phyloP scores from a whole-genome alignment of 495 filamentous ascomycete genomes.

The Bathelium albidoporum region DNA sequence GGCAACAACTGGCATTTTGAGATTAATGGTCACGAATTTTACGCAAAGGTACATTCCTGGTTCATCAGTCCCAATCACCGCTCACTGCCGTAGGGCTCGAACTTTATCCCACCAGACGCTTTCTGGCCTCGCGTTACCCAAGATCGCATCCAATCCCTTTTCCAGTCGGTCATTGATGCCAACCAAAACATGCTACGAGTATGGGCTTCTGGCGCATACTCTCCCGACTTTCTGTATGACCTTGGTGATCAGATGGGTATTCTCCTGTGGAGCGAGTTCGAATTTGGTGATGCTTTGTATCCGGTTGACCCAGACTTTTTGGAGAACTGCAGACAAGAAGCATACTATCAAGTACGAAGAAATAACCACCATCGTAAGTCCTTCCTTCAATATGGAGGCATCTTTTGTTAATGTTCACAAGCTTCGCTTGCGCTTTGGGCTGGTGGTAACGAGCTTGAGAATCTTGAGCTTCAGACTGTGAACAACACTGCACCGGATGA shows the following conservation, averaged over 20 bases:
- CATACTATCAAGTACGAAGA: conserved; percentile 52
- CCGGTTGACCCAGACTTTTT: conserved; percentile 47
- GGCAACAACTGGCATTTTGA: conserved; percentile 63
- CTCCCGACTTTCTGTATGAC: conserved; percentile 59
- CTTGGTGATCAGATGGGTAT: conserved; percentile 52
- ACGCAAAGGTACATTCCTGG: conserved; percentile 41
- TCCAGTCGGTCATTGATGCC: conserved; percentile 45
- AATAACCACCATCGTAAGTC: conserved; percentile 49
- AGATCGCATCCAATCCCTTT: conserved; percentile 42
- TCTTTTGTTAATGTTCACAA: background rate
- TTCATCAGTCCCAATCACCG: background rate
- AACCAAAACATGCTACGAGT: conserved; percentile 64
- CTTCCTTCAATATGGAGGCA: background rate
- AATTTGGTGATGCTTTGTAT: conserved; percentile 56
- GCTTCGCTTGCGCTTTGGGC: conserved; percentile 57
- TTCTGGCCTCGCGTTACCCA: conserved; percentile 58
- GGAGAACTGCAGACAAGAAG: conserved; percentile 48
- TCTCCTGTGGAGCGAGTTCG: conserved; percentile 58
- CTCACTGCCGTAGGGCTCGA: conserved; percentile 32
- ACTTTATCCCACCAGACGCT: conserved; percentile 55
- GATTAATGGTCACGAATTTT: conserved; percentile 58
- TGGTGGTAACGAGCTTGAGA: conserved; percentile 57
- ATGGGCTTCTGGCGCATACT: conserved; percentile 55
- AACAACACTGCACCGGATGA: conserved; percentile 36
- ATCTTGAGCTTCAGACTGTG: conserved; percentile 42